Evolutionary conservation across 2,329 filamentous ascomycete genomes (phyloP), one percentile per base, ranked within the genome.

Genomic region (Aspergillus nomiae): DNA sequence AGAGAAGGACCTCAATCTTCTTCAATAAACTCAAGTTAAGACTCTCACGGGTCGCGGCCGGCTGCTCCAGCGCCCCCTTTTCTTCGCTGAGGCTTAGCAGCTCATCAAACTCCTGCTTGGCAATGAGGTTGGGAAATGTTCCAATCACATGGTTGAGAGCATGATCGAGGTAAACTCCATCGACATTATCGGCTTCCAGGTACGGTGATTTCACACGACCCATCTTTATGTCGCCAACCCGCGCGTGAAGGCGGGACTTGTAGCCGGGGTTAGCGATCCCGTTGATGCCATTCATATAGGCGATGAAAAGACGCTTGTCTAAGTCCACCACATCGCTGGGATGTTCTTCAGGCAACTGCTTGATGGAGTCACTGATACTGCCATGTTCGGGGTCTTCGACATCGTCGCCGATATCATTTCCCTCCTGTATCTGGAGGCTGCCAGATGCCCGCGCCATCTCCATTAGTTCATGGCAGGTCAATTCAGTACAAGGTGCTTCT

Each of bases 401-500:
- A 30, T 68, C 63, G 19, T 61, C 56, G 10, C 61, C 70, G 51
- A 68, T 69, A 43, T 61, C 58, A 54, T 70, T 64, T 34, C 63
- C 65, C 4, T 70, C 66, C 21, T 68, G 63, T n/a, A 61, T 57
- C 21, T 65, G 65, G 34, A 70, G 58, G 24, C 58, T 66, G 38
- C 70, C 67, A 12, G 72, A 73, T 56, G 71, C 67, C 51, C 70
- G 66, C 12, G 76, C 73, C 34, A 76, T 67, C 43, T 74, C 69
- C 71, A 80, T 79, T 67, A 78, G 72, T 65, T 80, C 78, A 65
- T 80, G 78, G 58, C 73, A 73, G 11, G 78, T 80, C 72, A 79
- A 75, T 43, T 73, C 70, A 19, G 63, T 46, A 21, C 67, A 66
- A 14, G 66, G 36, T 12, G n/a, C 54, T 34, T 70, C 69, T 24